phyloP scores from a whole-genome alignment of 148 eudicot species.

The Drosera capensis region DNA sequence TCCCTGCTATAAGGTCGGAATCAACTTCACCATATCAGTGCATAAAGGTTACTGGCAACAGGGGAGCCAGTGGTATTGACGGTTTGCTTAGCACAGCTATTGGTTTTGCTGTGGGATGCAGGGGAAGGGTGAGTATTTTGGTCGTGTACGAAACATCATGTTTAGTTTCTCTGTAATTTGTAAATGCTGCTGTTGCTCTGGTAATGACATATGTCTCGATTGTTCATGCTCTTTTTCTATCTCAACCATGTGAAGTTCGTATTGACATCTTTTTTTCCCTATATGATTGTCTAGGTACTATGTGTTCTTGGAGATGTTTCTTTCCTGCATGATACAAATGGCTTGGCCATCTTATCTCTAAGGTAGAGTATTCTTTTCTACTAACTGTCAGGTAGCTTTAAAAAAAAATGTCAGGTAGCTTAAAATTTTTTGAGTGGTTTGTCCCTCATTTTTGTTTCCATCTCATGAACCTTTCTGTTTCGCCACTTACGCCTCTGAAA shows the following conservation, averaged over 20 bases:
- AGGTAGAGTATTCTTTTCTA: slow-evolving; percentile 22
- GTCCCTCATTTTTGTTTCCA: not conserved
- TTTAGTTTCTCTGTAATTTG: too few relatives aligned
- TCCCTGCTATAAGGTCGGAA: slow-evolving; percentile 14
- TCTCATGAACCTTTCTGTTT: too few relatives aligned
- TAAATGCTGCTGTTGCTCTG: too few relatives aligned
- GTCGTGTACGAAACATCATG: not conserved
- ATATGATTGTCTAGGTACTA: slow-evolving; percentile 39
- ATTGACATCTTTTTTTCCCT: slow-evolving; percentile 1
- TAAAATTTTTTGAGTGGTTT: not conserved
- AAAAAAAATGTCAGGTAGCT: too few relatives aligned
- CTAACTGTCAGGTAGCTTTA: not conserved
- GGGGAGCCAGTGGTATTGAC: slow-evolving; percentile 99
- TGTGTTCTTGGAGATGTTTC: slow-evolving; percentile 88
- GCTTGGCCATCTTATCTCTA: slow-evolving; percentile 57
- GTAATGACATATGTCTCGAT: too few relatives aligned
- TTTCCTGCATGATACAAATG: slow-evolving; percentile 92
- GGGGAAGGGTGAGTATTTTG: slow-evolving; percentile 64
- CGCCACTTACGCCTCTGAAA: too few relatives aligned
- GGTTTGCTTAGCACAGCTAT: slow-evolving; percentile 87
- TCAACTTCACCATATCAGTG: slow-evolving; percentile 37
- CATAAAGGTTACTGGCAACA: slow-evolving; percentile 62
- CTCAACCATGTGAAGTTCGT: not conserved
- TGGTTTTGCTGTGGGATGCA: slow-evolving; percentile 87
- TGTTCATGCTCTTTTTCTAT: not conserved